These are phyloP conservation scores for Aspergillus niger DNA, from an alignment of 2,329 filamentous ascomycete species.

Conservation along the genomic window DNA sequence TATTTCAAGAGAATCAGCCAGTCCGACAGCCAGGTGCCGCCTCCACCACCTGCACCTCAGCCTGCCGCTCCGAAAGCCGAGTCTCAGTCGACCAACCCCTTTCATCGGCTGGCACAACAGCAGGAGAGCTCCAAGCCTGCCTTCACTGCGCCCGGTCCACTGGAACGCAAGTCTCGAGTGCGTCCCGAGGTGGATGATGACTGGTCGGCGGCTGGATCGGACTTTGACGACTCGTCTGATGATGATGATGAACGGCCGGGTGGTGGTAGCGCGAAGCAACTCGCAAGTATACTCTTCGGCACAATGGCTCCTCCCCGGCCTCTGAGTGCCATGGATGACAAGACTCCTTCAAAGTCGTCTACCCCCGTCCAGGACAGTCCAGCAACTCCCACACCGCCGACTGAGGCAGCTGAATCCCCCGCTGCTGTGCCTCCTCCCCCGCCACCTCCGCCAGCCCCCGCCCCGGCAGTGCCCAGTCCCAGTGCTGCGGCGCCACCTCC, in stretches of 20 bases:
- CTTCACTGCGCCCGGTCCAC: conserved; percentile 52
- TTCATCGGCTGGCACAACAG: conserved; percentile 80
- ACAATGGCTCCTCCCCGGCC: conserved; percentile 94
- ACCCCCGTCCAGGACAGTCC: conserved; percentile 48
- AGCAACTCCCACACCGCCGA: conserved; percentile 37
- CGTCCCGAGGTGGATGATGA: conserved; percentile 69
- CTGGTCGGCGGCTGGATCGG: conserved; percentile 79
- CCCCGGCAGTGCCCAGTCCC: conserved; percentile 16
- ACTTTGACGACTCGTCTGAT: conserved; percentile 70
- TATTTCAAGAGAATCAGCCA: conserved; percentile 90
- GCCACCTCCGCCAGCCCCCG: conserved; percentile 40
- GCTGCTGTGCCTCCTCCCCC: conserved; percentile 35
- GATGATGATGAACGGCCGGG: conserved; percentile 76
- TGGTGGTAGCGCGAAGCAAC: conserved; percentile 81
- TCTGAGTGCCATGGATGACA: conserved; percentile 77
- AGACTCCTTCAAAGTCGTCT: conserved; percentile 53
- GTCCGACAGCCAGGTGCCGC: conserved; percentile 55
- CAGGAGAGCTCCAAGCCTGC: conserved; percentile 54
- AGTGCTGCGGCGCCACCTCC: conserved; percentile 40
- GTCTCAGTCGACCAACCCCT: conserved; percentile 86
- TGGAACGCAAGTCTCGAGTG: conserved; percentile 53
- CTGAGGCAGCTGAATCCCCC: conserved; percentile 26
- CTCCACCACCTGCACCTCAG: conserved; percentile 49
- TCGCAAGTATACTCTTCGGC: conserved; percentile 93
- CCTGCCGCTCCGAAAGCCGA: conserved; percentile 44